phyloP scores from a whole-genome alignment of 1,139 yeast genomes.

The Arxiozyma slooffiae region DNA sequence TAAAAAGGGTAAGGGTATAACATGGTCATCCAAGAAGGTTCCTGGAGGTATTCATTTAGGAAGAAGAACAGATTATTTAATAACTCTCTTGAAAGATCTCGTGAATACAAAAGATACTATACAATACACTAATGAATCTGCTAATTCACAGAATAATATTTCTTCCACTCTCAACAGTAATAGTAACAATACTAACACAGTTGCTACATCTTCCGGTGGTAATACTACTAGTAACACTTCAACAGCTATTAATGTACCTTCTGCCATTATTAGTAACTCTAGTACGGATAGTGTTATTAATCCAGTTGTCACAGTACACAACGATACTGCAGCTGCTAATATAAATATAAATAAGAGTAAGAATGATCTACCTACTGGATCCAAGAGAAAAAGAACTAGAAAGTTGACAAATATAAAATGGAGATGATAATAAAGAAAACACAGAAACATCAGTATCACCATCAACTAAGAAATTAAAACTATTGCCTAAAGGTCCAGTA shows the following conservation, averaged over 20 bases:
- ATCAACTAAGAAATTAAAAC: conserved; percentile 10
- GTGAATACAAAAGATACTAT: conserved; percentile 12
- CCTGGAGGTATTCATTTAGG: conserved; percentile 93
- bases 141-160: neutral
- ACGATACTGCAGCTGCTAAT: neutral
- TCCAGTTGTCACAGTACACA: neutral
- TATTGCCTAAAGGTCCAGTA: conserved; percentile 18
- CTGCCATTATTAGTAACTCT: neutral
- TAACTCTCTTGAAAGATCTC: conserved; percentile 46
- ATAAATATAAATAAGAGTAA: neutral
- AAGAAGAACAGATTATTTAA: conserved; percentile 84
- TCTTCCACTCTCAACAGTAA: neutral
- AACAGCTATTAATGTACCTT: neutral
- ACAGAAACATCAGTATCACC: conserved; percentile 1
- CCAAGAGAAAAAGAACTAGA: conserved; percentile 14
- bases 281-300: neutral
- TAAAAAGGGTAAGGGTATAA: conserved; percentile 21
- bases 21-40: conserved; percentile 42
- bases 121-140: neutral
- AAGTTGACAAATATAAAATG: conserved; percentile 5
- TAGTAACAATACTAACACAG: too few relatives aligned
- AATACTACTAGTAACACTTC: neutral
- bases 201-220: neutral
- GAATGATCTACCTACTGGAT: conserved; percentile 5
- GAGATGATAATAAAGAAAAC: neutral